Base-by-base conservation (phyloP, 2,329 filamentous ascomycete species). In the Emmonsia crescens region DNA sequence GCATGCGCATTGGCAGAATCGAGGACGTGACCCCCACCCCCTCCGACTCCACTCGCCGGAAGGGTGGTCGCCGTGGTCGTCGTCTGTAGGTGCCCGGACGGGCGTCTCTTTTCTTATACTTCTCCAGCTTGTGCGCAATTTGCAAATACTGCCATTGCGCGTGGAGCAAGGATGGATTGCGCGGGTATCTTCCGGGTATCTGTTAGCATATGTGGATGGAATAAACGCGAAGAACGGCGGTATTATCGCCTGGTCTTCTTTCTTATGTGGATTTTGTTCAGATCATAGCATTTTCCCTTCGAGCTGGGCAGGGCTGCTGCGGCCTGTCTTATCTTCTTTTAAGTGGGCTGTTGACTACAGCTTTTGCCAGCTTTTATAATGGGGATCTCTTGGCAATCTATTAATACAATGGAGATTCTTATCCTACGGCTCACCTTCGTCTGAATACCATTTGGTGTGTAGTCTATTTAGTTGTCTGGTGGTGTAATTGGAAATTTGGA, bases 11-110 rank as follows among this genome's bases (percentile, higher is more conserved):
- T 75, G 94, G 94, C 78, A 89, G 94, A 78, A 99, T 99, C 76
- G 94, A 99, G 89, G 94, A 99, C 79, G 94, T 99, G 69, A 99
- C 95, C 74, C 94, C 94, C 74, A 99, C 94, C 66, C 94, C 95
- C 74, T 99, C 94, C 80, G 94, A 99, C 83, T 96, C 91, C 80
- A 99, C 94, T 76, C 90, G 94, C 83, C 92, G 93, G 85, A 99
- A 99, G 91, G 94, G 94, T 85, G 94, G 94, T 96, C 92, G 94
- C 83, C 93, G 94, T 89, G 94, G 94, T 97, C 94, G 94, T 84
- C 93, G 94, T 96, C 89, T 99, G 82, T 99, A 84, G 89, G 81
- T 79, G 21, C 21, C 9, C n/a, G 74, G 77, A 67, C 19, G 48
- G 16, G 10, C 27, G 29, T 49, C n/a, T 44, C 21, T 9, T 16